Evolutionary conservation across 257 asterid species (phyloP).

Genomic region (Verbascum thapsus): DNA sequence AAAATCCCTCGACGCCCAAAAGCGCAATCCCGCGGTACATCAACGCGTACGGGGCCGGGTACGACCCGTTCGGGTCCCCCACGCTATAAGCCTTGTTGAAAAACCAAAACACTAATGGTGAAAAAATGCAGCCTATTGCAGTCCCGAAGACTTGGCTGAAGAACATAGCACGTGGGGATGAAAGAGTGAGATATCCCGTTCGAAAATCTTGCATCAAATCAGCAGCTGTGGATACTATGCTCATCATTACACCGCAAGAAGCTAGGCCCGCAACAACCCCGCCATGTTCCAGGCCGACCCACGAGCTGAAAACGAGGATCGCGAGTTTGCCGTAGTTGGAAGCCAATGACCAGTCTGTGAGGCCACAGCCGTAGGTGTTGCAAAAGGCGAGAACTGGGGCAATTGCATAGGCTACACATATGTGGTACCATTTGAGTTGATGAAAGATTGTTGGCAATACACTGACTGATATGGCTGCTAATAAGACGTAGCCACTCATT

Average conservation of each 20-base stretch:
- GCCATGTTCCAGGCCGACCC: constrained; percentile 60
- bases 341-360: constrained; percentile 73
- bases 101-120: constrained; percentile 69
- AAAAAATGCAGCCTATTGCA: constrained; percentile 49
- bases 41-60: constrained; percentile 55
- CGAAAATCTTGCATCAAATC: constrained; percentile 75
- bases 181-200: constrained; percentile 62
- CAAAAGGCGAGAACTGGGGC: constrained; percentile 72
- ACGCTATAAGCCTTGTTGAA: constrained; percentile 50
- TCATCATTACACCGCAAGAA: constrained; percentile 73
- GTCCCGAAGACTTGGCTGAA: constrained; percentile 62
- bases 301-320: constrained; percentile 58
- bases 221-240: constrained; percentile 63
- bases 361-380: constrained; percentile 75
- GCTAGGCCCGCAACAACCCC: constrained; percentile 74
- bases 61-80: constrained; percentile 50
- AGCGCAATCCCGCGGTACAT: constrained; percentile 61
- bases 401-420: constrained; percentile 43
- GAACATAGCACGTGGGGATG: constrained; percentile 73
- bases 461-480: constrained; percentile 41
- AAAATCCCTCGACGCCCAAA: constrained; percentile 65
- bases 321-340: constrained; percentile 73
- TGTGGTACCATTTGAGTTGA: constrained; percentile 59
- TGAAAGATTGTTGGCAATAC: constrained; percentile 49
- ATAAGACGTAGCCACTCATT: constrained; percentile 39